Percentiles rank a stretch among this genome's conserved stretches.
These are phyloP conservation scores for Dictyostelium firmibasis DNA, from an alignment of 78 protist species.

Conservation along the genomic window DNA sequence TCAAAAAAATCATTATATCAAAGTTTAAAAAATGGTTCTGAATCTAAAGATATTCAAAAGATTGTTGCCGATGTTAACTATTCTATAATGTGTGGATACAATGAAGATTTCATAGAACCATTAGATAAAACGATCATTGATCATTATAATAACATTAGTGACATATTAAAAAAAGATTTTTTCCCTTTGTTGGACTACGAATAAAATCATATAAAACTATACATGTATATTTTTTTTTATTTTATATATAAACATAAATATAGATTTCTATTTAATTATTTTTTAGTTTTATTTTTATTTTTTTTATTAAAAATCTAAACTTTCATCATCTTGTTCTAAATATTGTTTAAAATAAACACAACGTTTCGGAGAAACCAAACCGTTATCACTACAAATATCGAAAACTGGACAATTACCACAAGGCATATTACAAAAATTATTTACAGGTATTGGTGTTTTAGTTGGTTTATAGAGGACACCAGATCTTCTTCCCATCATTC, in stretches of 20 bases:
- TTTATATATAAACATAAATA: too few relatives aligned
- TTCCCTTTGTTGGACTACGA: not conserved
- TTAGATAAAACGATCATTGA: slow-evolving; percentile 38
- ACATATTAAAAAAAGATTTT: slow-evolving; percentile 9
- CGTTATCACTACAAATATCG: slow-evolving; percentile 46
- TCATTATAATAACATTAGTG: slow-evolving; percentile 56
- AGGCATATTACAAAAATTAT: slow-evolving; percentile 75
- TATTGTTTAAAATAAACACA: slow-evolving; percentile 69
- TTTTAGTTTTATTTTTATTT: not conserved
- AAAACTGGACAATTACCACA: slow-evolving; percentile 85
- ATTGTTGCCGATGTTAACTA: slow-evolving; percentile 14
- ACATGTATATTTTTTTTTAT: not conserved
- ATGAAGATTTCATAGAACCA: slow-evolving; percentile 12
- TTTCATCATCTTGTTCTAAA: slow-evolving; percentile 37
- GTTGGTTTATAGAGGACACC: slow-evolving; percentile 62
- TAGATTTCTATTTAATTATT: too few relatives aligned
- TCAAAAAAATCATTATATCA: not conserved
- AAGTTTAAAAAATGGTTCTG: slow-evolving; percentile 10
- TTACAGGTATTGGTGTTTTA: slow-evolving; percentile 45
- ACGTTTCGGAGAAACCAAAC: slow-evolving; percentile 66
- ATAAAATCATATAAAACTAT: not conserved
- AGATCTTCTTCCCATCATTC: not conserved
- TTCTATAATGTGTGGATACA: slow-evolving; percentile 60
- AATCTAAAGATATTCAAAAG: slow-evolving; percentile 26
- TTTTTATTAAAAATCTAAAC: not conserved